Conservation (phyloP, 2,329 filamentous ascomycete genomes). For the Paracoccidioides brasiliensis region DNA sequence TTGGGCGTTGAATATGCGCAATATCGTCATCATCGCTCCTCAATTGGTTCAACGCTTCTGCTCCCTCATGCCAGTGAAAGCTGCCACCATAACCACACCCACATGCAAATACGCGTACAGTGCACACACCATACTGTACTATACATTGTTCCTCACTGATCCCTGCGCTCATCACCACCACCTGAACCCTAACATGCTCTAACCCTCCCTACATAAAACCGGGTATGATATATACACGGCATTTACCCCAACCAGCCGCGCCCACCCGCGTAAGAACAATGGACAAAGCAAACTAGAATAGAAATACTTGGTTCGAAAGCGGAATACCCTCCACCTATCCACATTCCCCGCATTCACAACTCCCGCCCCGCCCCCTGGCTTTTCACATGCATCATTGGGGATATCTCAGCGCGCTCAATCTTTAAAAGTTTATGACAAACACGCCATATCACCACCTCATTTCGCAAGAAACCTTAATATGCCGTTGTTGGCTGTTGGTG, state of each 20-base stretch:
- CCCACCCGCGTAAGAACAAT: background rate
- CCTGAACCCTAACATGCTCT: background rate
- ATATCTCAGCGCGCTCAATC: background rate
- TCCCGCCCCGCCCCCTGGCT: background rate
- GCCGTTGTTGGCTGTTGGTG: too few relatives aligned
- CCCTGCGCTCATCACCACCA: conserved; percentile 1
- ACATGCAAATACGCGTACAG: too few relatives aligned
- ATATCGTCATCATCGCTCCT: background rate
- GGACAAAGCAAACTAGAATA: background rate
- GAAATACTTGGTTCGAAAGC: background rate
- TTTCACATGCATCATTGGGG: background rate
- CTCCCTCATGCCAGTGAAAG: background rate
- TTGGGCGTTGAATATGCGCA: background rate
- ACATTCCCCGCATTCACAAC: background rate
- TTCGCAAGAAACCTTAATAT: too few relatives aligned
- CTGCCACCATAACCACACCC: too few relatives aligned
- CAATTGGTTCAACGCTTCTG: background rate
- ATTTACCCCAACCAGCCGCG: background rate
- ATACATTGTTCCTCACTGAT: background rate
- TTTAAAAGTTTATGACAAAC: background rate
- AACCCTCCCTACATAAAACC: background rate
- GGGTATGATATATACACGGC: background rate
- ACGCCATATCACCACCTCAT: background rate
- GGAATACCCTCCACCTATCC: background rate
- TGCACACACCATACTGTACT: background rate